Base-by-base conservation (phyloP, 495 filamentous ascomycete species). In the Pyrenula massariospora region DNA sequence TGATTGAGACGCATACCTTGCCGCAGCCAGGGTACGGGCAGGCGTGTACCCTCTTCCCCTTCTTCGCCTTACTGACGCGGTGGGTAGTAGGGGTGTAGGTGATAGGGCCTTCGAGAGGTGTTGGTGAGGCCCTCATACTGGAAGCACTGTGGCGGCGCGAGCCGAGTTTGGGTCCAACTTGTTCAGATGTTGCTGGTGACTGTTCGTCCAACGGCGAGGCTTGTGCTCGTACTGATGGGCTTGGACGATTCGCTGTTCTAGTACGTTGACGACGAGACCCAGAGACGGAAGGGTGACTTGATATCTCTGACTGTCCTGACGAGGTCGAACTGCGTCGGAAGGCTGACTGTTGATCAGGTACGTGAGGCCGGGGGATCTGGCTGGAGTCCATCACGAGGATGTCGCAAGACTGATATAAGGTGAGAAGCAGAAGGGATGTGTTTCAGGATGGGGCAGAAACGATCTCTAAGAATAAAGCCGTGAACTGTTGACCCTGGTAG, bases 11-110 rank as follows among this genome's bases (percentile, higher is more conserved):
- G 68, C 71, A 56, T 57, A 84, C 84, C 77, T 89, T 89, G 61
- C 72, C 75, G 65, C 85, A 88, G 50, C 75, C 75, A 3, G 71
- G 74, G 50, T 65, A 73, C 24, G 86, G 79, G 67, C 87, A 91
- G 1, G 77, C 78, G 63, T 91, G 87, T 22, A 91, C 87, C 22
- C 84, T 85, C 57, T 89, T 80, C 15, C 87, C 87, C 67, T 91
- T 91, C 76, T 88, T 90, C 10, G 87, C 87, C 63, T 85, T 84
- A 70, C 87, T 91, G 50, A 89, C 82, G 50, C 85, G 84, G 54
- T 83, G 80, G 19, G 86, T 89, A 50, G 84, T 84, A 36, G 85
- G 85, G n/a, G 86, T 89, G 59, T 78, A 78, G 22, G 74, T 75
- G 55, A 74, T 67, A 50, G 69, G 60, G 56, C 50, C 50, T 24